These are phyloP conservation scores for Cystobasidium onofrii DNA, from an alignment of 768 basidiomycete species.

Conservation along the genomic window DNA sequence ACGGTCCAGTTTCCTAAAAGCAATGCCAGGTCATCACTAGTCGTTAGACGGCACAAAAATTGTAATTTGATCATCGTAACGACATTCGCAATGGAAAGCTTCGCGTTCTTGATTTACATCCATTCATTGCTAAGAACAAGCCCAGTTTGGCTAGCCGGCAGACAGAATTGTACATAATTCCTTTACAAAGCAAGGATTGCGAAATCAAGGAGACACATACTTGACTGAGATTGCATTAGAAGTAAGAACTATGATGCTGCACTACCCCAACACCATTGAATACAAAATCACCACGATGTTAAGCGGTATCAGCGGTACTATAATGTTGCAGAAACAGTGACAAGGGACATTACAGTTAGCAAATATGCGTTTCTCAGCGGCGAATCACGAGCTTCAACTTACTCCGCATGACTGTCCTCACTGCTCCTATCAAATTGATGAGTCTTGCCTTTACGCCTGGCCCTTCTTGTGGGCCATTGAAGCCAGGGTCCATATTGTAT, in stretches of 20 bases:
- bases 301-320: constrained; percentile 25
- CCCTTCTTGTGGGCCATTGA: constrained; percentile 49
- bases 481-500: constrained; percentile 40
- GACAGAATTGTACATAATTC: too few species aligned
- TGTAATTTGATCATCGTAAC: too few species aligned
- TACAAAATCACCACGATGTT: constrained; percentile 26
- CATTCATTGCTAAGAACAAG: too few species aligned
- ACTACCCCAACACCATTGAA: constrained; percentile 5
- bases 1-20: too few species aligned
- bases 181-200: too few species aligned
- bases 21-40: too few species aligned
- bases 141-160: too few species aligned
- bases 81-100: background rate
- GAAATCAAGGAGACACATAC: too few species aligned
- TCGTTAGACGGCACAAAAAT: background rate
- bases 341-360: background rate
- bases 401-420: constrained; percentile 96
- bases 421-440: constrained; percentile 86
- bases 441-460: constrained; percentile 69
- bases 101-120: background rate
- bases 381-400: constrained; percentile 49
- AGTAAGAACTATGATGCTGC: background rate
- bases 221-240: too few species aligned
- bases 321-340: background rate
- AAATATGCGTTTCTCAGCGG: too few species aligned